Conservation (phyloP, 2,329 filamentous ascomycete species). For the Nemania sp. region DNA sequence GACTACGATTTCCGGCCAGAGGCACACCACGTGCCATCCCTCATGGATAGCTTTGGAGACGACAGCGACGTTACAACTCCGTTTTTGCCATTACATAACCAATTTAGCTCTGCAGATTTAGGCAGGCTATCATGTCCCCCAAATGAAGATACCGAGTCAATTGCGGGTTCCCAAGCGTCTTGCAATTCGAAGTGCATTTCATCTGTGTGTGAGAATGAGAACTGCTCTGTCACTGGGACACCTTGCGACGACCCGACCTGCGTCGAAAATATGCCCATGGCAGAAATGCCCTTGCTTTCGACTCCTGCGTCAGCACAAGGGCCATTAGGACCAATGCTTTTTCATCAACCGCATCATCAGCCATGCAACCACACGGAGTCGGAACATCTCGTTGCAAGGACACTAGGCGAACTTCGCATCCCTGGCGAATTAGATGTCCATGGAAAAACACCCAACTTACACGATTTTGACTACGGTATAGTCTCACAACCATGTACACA, state of each 20-base stretch:
- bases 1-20: not conserved
- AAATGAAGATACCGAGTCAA: conserved; percentile 30
- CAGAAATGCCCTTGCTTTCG: conserved; percentile 10
- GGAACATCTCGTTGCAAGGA: conserved; percentile 38
- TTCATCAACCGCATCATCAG: conserved; percentile 23
- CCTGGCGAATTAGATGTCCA: conserved; percentile 25
- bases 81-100: conserved; percentile 5
- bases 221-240: conserved; percentile 33
- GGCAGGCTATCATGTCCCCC: conserved; percentile 13
- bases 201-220: conserved; percentile 36
- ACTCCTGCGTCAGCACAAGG: not conserved
- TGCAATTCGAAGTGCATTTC: conserved; percentile 31
- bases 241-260: conserved; percentile 36
- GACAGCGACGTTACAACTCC: conserved; percentile 8
- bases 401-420: conserved; percentile 34
- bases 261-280: conserved; percentile 20
- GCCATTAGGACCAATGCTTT: not conserved
- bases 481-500: conserved; percentile 20
- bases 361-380: conserved; percentile 37
- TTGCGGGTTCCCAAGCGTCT: conserved; percentile 29
- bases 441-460: conserved; percentile 18
- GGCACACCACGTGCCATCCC: not conserved
- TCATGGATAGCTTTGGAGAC: conserved; percentile 5
- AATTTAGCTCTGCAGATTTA: conserved; percentile 28
- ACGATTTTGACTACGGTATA: conserved; percentile 20